Base-by-base conservation (phyloP, 345 rosid genomes). In the Populus tremula region DNA sequence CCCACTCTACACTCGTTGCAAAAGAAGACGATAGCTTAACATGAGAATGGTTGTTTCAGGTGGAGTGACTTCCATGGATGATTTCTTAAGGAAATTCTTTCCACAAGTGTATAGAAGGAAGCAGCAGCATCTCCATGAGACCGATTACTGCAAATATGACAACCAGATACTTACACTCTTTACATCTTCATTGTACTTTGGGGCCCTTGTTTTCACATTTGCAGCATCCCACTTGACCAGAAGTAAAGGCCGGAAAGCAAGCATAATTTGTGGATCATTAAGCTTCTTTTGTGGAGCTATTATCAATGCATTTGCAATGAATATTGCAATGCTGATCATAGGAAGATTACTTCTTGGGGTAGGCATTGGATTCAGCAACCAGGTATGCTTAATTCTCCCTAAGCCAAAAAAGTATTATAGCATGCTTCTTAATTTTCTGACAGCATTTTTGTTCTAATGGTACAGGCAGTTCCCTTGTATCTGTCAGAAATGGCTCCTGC, bases 61-160 rank as follows among this genome's bases (percentile, higher is more conserved):
- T 56, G 88, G 88, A 9, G 90, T 86, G 33, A 87, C 87, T 64
- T 87, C 90, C 18, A 88, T 86, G 90, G 86, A 86, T 0, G 78
- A 79, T 35, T 88, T 88, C 72, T 69, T 84, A 63, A 82, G 9
- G 21, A 76, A 8, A 70, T 86, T 88, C 78, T 88, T 84, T 82
- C 90, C 88, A 0, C 67, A 76, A 23, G 82, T 86, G 45, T 74
- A 80, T 36, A 49, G 16, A 11, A 80, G 81, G 18, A 38, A 82
- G 65, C 33, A 53, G 29, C 45, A 36, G 17, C 72, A 72, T 25
- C 72, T 65, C 21, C 69, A 36, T 8, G 83, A 86, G 47, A 84
- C 81, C 14, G 81, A 76, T 47, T 88, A 82, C 29, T 88, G 90
- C 73, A 81, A 78, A 76, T 84, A 80, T 67, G 87, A 86, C 72